A percentile compares a stretch with the other conserved stretches of the same genome.
Conservation (phyloP, 139 green algal species). For the Chlorella sp. region DNA sequence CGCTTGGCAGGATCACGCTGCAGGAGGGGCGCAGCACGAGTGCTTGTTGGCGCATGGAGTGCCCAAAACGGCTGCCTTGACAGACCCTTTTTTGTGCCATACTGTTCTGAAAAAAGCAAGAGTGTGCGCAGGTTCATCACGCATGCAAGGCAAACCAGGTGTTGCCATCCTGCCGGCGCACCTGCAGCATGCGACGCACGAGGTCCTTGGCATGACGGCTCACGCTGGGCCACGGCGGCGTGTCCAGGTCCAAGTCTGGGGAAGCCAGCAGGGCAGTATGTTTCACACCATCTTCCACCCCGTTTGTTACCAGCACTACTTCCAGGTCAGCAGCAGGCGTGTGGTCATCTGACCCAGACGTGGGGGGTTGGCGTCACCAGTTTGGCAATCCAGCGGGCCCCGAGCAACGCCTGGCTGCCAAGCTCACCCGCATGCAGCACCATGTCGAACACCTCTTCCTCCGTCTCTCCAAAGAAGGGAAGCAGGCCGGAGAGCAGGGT, state of each 20-base stretch:
- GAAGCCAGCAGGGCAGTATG: too few relatives aligned
- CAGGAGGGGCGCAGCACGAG: too few relatives aligned
- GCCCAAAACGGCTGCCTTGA: too few relatives aligned
- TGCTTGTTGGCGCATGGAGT: too few relatives aligned
- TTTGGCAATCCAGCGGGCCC: too few relatives aligned
- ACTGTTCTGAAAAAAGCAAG: too few relatives aligned
- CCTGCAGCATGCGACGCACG: slow-evolving; percentile 54
- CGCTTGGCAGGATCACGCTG: slow-evolving; percentile 40
- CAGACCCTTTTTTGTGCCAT: too few relatives aligned
- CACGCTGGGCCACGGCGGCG: slow-evolving; percentile 52
- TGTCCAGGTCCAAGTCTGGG: slow-evolving; percentile 56
- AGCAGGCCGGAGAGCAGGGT: slow-evolving; percentile 90
- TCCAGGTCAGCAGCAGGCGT: too few relatives aligned
- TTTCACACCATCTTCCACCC: too few relatives aligned
- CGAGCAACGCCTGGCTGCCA: neutral
- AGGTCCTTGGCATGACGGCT: slow-evolving; percentile 51
- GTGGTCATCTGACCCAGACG: too few relatives aligned
- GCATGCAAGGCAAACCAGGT: neutral
- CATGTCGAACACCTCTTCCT: slow-evolving; percentile 79
- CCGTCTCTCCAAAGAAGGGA: slow-evolving; percentile 89
- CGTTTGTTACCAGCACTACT: too few relatives aligned
- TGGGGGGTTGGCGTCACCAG: too few relatives aligned
- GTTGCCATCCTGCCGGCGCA: neutral
- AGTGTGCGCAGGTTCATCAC: neutral
- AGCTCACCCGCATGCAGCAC: slow-evolving; percentile 48